Evolutionary conservation across 768 basidiomycete genomes (phyloP).

Genomic region (Xerocomellus dryophilus): DNA sequence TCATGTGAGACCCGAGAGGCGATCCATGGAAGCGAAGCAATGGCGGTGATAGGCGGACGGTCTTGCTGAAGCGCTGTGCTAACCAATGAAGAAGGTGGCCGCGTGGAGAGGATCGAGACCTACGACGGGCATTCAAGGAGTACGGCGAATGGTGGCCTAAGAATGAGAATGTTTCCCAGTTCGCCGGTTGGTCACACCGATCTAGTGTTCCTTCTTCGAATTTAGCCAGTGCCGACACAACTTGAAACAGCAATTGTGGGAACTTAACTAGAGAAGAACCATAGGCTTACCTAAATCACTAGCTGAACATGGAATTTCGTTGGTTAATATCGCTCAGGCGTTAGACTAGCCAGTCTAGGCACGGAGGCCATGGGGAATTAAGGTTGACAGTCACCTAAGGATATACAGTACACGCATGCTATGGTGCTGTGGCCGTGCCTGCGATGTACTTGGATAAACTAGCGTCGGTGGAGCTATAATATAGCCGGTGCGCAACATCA

Average conservation of each 20-base stretch:
- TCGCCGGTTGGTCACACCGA: constrained; percentile 10
- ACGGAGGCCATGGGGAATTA: constrained; percentile 8
- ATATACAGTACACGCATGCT: not conserved
- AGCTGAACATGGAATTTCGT: not conserved
- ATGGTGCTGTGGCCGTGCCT: constrained; percentile 2
- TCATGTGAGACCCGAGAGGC: constrained; percentile 10
- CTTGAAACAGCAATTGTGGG: constrained; percentile 10
- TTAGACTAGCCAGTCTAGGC: constrained; percentile 10
- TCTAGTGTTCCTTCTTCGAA: constrained; percentile 4
- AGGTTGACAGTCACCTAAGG: not conserved
- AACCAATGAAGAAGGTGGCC: constrained; percentile 20
- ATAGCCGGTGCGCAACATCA: constrained; percentile 83
- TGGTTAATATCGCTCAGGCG: not conserved
- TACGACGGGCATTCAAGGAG: constrained; percentile 1
- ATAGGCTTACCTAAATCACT: constrained; percentile 8
- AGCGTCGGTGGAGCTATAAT: constrained; percentile 58
- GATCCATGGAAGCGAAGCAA: constrained; percentile 17
- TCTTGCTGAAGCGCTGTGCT: constrained; percentile 7
- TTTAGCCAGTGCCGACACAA: constrained; percentile 8
- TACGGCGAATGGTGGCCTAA: constrained; percentile 5
- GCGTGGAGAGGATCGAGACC: constrained; percentile 18
- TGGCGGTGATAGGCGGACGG: constrained; percentile 30
- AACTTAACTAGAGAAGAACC: constrained; percentile 8
- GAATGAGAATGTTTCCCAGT: not conserved
- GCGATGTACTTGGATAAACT: not conserved